A percentile compares a stretch with the other conserved stretches of the same genome.
phyloP scores from a whole-genome alignment of 2,329 filamentous ascomycete genomes.

The Apiospora arundinis region DNA sequence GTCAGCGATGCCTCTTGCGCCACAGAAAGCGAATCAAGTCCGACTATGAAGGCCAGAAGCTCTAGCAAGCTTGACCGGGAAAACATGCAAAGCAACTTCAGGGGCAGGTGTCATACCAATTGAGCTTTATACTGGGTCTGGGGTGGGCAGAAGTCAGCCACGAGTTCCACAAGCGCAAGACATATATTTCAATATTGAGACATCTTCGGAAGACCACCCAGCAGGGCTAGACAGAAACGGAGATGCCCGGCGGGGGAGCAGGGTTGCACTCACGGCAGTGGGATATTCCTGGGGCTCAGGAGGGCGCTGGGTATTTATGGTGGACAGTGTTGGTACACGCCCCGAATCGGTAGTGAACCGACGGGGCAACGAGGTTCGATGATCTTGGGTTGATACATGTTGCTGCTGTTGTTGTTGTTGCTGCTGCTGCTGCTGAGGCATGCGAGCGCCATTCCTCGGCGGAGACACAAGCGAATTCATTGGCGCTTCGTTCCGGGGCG shows the following conservation, averaged over 20 bases:
- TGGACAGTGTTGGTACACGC: conserved; percentile 77
- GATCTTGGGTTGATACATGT: conserved; percentile 65
- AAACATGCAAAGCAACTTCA: conserved; percentile 21
- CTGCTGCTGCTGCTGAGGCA: conserved; percentile 58
- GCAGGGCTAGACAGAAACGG: conserved; percentile 28
- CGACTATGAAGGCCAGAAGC: not conserved
- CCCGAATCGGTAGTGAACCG: conserved; percentile 94
- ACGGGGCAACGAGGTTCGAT: conserved; percentile 79
- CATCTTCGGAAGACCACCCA: conserved; percentile 32
- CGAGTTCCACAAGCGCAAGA: conserved; percentile 38
- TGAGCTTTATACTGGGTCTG: conserved; percentile 59
- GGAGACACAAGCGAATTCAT: conserved; percentile 79
- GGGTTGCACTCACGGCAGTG: conserved; percentile 38
- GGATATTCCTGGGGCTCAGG: conserved; percentile 59
- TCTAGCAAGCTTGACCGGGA: conserved; percentile 15
- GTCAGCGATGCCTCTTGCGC: conserved; percentile 43
- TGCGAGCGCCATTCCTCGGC: conserved; percentile 71
- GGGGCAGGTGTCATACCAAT: conserved; percentile 66
- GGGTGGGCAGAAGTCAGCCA: conserved; percentile 35
- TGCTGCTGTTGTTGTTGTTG: conserved; percentile 48
- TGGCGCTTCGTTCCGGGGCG: conserved; percentile 76
- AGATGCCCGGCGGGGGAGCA: conserved; percentile 4
- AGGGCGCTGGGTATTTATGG: conserved; percentile 59
- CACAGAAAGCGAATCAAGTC: not conserved
- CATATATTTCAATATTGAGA: conserved; percentile 38